Evolutionary conservation across 2,329 filamentous ascomycete species (phyloP).

Genomic region (Pochonia chlamydosporia): DNA sequence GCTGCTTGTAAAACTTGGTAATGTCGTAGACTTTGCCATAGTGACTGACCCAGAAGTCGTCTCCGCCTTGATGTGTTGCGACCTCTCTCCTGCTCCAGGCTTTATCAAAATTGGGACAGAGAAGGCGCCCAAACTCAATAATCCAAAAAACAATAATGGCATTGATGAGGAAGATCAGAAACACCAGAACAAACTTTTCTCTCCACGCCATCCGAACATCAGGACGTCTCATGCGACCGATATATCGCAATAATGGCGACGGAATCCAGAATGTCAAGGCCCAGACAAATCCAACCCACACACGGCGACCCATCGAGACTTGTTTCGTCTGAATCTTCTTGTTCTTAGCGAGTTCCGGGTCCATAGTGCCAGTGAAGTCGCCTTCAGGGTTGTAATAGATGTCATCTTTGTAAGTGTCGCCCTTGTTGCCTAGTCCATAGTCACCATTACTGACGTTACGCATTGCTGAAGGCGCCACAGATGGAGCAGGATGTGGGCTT

Average conservation of each 20-base stretch:
- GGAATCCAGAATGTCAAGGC: constrained; percentile 90
- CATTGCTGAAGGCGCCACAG: constrained; percentile 53
- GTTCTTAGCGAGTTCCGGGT: constrained; percentile 71
- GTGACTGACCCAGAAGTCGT: constrained; percentile 83
- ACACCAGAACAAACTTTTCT: constrained; percentile 82
- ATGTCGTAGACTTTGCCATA: constrained; percentile 90
- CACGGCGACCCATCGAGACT: constrained; percentile 57
- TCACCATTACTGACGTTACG: constrained; percentile 63
- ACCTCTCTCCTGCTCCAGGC: constrained; percentile 75
- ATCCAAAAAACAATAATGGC: constrained; percentile 86
- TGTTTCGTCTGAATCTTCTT: constrained; percentile 69
- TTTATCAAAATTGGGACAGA: constrained; percentile 90
- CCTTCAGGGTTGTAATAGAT: constrained; percentile 69
- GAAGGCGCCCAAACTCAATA: constrained; percentile 71
- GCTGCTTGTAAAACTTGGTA: constrained; percentile 74
- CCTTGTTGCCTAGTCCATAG: constrained; percentile 83
- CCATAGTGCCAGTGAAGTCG: constrained; percentile 62
- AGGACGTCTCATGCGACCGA: constrained; percentile 94
- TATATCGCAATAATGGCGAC: constrained; percentile 68
- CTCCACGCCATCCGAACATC: constrained; percentile 97
- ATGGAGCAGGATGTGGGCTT: constrained; percentile 42
- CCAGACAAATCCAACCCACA: constrained; percentile 84
- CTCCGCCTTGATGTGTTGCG: constrained; percentile 58
- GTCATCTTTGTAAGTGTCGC: constrained; percentile 69
- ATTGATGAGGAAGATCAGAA: constrained; percentile 78